phyloP scores from a whole-genome alignment of 495 filamentous ascomycete species.

The Evansstolkia leycettana region DNA sequence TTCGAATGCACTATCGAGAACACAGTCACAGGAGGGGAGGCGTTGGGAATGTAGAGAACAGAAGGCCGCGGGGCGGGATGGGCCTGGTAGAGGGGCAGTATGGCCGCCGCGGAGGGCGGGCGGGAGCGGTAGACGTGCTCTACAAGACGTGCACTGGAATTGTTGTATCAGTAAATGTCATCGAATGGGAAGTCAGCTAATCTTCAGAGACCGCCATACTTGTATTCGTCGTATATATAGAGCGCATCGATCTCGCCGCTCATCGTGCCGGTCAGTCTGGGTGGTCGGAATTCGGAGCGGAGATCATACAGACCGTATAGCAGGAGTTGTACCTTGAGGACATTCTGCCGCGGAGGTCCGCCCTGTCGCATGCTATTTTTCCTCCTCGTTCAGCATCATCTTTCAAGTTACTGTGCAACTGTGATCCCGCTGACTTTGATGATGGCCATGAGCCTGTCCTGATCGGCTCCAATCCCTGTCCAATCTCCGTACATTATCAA shows the following conservation, averaged over 20 bases:
- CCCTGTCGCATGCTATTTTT: neutral
- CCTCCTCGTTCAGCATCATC: neutral
- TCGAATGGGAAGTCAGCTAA: neutral
- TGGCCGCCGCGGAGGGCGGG: constrained; percentile 60
- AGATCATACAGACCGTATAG: no score
- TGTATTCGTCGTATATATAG: constrained; percentile 90
- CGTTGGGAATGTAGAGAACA: constrained; percentile 69
- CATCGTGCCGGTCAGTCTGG: constrained; percentile 34
- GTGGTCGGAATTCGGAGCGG: no score
- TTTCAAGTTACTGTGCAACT: no score
- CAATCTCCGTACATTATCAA: neutral
- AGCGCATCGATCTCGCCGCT: constrained; percentile 86
- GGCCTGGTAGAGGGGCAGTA: constrained; percentile 79
- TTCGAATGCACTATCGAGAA: constrained; percentile 81
- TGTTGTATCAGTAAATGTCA: constrained; percentile 4
- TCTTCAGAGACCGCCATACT: constrained; percentile 38
- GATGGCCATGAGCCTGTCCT: no score
- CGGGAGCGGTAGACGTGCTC: constrained; percentile 61
- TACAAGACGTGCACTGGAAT: constrained; percentile 44
- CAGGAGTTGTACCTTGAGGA: neutral
- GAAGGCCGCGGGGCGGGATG: constrained; percentile 75
- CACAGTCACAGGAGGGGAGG: constrained; percentile 75
- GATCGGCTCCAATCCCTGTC: no score
- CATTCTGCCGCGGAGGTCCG: neutral
- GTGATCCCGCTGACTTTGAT: neutral